Percentiles rank a stretch among this genome's conserved stretches.
Evolutionary conservation across 2,329 filamentous ascomycete genomes (phyloP).

Genomic region (Pseudogymnoascus sp.): DNA sequence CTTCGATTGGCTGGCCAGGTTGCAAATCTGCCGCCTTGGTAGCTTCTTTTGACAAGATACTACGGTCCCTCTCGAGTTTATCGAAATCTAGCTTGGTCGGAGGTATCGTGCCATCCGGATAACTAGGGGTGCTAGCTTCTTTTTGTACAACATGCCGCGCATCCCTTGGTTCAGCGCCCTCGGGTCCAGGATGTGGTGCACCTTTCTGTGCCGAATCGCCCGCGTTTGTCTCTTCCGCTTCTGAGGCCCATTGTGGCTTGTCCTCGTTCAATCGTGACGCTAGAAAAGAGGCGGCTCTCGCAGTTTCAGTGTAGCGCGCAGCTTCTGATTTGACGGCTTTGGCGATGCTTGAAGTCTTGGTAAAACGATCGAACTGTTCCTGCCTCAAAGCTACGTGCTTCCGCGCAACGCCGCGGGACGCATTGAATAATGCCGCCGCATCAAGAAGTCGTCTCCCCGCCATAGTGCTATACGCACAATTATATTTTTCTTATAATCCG

Average conservation of each 20-base stretch:
- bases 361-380: constrained; percentile 55
- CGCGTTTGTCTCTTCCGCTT: constrained; percentile 14
- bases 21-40: constrained; percentile 31
- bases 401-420: constrained; percentile 57
- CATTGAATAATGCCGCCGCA: constrained; percentile 60
- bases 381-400: constrained; percentile 51
- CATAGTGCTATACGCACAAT: constrained; percentile 30
- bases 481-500: background rate
- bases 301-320: constrained; percentile 52
- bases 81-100: constrained; percentile 24
- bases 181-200: constrained; percentile 21
- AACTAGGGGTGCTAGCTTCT: constrained; percentile 33
- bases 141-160: constrained; percentile 39
- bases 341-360: constrained; percentile 54
- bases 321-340: constrained; percentile 54
- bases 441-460: constrained; percentile 59
- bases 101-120: constrained; percentile 44
- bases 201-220: constrained; percentile 17
- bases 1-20: constrained; percentile 19
- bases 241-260: constrained; percentile 23
- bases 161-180: constrained; percentile 28
- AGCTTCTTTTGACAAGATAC: constrained; percentile 28
- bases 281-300: constrained; percentile 51
- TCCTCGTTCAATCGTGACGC: constrained; percentile 48
- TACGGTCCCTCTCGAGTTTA: constrained; percentile 24